Evolutionary conservation across 345 rosid genomes (phyloP).

Genomic region (Ceriops tagal): DNA sequence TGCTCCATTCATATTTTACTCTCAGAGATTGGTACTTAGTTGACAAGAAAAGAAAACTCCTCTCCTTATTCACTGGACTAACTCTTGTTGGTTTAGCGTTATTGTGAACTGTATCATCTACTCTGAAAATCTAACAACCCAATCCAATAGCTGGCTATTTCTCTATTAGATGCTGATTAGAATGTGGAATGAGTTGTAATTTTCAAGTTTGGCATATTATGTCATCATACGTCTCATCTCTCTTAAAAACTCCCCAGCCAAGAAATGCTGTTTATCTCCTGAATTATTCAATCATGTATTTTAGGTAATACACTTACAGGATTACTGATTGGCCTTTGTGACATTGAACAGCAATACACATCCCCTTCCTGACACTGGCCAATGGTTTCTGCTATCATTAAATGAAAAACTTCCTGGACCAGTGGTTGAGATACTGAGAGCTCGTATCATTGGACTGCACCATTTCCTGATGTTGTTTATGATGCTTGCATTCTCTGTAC

Average conservation of each 20-base stretch:
- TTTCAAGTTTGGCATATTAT: not conserved
- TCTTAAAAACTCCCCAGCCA: not conserved
- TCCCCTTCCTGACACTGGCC: conserved; percentile 95
- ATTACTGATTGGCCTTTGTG: conserved; percentile 12
- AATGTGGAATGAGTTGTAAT: conserved; percentile 2
- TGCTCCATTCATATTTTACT: too few species aligned
- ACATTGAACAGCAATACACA: conserved; percentile 49
- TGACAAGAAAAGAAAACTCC: too few species aligned
- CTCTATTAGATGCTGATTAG: not conserved
- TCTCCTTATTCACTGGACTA: too few species aligned
- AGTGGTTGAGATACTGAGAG: conserved; percentile 70
- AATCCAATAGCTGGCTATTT: too few species aligned
- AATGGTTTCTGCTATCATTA: conserved; percentile 80
- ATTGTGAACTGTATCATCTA: too few species aligned
- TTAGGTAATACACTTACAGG: not conserved
- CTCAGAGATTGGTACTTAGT: too few species aligned
- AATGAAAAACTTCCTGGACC: conserved; percentile 76
- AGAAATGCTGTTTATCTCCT: not conserved
- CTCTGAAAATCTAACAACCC: too few species aligned
- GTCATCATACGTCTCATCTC: not conserved
- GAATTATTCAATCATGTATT: not conserved
- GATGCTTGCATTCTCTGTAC: conserved; percentile 87
- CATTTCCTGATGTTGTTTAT: conserved; percentile 86
- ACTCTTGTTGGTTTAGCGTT: too few species aligned
- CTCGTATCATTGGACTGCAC: conserved; percentile 77